Base-by-base conservation (phyloP, 345 rosid species). In the Syzygium oleosum region DNA sequence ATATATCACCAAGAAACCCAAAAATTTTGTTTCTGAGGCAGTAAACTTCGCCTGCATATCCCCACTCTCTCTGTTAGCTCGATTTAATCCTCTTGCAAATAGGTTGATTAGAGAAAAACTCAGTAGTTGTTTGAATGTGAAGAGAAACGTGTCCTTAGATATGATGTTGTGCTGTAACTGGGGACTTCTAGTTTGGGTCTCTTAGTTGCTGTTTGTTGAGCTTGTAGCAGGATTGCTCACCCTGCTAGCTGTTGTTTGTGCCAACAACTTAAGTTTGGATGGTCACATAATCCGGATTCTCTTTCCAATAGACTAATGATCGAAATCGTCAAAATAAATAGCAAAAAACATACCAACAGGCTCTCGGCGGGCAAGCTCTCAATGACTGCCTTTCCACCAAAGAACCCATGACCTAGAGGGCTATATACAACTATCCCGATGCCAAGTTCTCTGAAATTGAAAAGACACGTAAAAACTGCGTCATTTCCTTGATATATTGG, bases 321-420 rank as follows among this genome's bases (percentile, higher is more conserved):
- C 3, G 12, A 51, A 3, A 46, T 12, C 2, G 0, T 12, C 34
- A 6, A 49, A 65, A 31, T 1, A 65, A 19, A 31, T 65, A 16
- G 87, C 54, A 1, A 23, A 43, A 63, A 8, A 11, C 87, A n/a
- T 88, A 91, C 92, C 94, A 91, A 21, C 22, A 83, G 0, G 58
- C 89, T 88, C 58, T 84, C 90, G 6, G 6, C 23, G 0, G 92
- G 89, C 88, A 89, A 85, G 83, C 87, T 89, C 87, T 91, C 93
- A 21, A 86, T 86, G 43, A 87, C 87, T 31, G 91, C 93, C 86
- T 90, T 92, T 52, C 93, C 92, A 51, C 88, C 92, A 51, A 92
- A 92, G 88, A 92, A 91, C 17, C 93, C 93, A 6, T 6, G 85
- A n/a, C 91, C 91, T 41, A 91, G 90, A 85, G 93, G 91, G 87